A percentile compares a stretch with the other conserved stretches of the same genome.
phyloP scores from a whole-genome alignment of 2,329 filamentous ascomycete species.

The Cladosporium austrohemisphaericum region DNA sequence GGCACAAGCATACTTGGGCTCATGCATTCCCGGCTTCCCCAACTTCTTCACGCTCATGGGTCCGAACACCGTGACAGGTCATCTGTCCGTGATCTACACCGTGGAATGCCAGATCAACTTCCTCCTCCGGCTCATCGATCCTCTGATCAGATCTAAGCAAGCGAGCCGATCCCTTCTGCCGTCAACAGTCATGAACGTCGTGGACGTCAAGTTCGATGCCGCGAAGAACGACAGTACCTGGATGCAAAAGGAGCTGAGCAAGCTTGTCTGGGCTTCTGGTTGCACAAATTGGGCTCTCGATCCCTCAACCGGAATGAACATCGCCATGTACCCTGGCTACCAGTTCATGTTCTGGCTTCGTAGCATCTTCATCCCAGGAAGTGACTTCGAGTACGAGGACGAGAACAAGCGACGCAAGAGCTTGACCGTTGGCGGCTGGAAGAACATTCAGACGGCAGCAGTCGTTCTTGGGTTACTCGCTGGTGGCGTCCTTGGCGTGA shows the following conservation, averaged over 20 bases:
- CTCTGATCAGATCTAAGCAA: conserved; percentile 38
- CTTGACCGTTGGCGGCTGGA: conserved; percentile 25
- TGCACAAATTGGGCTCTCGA: conserved; percentile 54
- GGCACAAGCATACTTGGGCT: conserved; percentile 26
- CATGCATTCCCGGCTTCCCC: conserved; percentile 29
- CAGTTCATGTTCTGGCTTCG: conserved; percentile 49
- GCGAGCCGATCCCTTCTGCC: conserved; percentile 27
- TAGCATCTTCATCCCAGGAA: conserved; percentile 41
- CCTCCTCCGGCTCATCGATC: conserved; percentile 31
- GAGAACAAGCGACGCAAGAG: conserved; percentile 15
- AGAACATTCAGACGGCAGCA: conserved; percentile 13
- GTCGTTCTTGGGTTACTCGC: conserved; percentile 3
- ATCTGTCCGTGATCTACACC: conserved; percentile 26
- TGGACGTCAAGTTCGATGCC: conserved; percentile 27
- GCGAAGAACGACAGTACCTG: conserved; percentile 33
- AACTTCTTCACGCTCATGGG: conserved; percentile 33
- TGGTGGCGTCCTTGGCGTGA: conserved; percentile 17
- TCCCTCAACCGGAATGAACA: conserved; percentile 45
- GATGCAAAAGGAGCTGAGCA: conserved; percentile 41
- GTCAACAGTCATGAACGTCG: conserved; percentile 27
- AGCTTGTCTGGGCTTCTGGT: conserved; percentile 48
- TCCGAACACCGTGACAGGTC: conserved; percentile 25
- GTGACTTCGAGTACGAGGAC: conserved; percentile 25
- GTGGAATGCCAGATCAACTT: conserved; percentile 27
- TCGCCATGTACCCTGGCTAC: conserved; percentile 52